Evolutionary conservation across 257 asterid genomes (phyloP).

Genomic region (Penstemon eatonii): DNA sequence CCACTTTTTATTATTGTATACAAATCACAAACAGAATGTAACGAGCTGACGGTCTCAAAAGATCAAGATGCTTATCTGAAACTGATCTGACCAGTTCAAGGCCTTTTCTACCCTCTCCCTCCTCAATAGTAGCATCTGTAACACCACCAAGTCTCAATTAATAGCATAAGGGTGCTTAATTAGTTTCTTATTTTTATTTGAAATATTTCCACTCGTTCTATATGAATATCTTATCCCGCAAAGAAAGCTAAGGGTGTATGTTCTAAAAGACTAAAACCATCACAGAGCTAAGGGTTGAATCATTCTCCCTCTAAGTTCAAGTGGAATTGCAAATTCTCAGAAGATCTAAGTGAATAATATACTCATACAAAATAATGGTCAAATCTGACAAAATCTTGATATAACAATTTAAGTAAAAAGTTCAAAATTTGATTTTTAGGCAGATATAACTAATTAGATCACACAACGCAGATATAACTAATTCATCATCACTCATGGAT

Average conservation of each 20-base stretch:
- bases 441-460: background rate
- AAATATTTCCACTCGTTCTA: slow-evolving; percentile 11
- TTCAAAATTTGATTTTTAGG: background rate
- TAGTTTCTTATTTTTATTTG: slow-evolving; percentile 17
- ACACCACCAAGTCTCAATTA: slow-evolving; percentile 53
- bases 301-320: slow-evolving; percentile 4
- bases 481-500: slow-evolving; percentile 6
- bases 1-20: too few species aligned
- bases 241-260: too few species aligned
- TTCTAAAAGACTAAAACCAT: background rate
- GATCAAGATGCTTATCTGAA: slow-evolving; percentile 92
- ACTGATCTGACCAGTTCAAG: slow-evolving; percentile 79
- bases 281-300: background rate
- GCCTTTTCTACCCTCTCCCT: slow-evolving; percentile 67
- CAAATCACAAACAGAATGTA: slow-evolving; percentile 36
- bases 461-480: background rate
- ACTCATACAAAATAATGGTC: background rate
- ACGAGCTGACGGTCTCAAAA: slow-evolving; percentile 94
- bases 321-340: background rate
- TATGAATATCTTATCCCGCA: background rate
- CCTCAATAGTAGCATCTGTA: slow-evolving; percentile 74
- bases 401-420: background rate
- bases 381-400: background rate
- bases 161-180: slow-evolving; percentile 33
- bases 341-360: background rate